A percentile compares a stretch with the other conserved stretches of the same genome.
phyloP scores from a whole-genome alignment of 805 yeast species.

The Zygosaccharomyces rouxii region DNA sequence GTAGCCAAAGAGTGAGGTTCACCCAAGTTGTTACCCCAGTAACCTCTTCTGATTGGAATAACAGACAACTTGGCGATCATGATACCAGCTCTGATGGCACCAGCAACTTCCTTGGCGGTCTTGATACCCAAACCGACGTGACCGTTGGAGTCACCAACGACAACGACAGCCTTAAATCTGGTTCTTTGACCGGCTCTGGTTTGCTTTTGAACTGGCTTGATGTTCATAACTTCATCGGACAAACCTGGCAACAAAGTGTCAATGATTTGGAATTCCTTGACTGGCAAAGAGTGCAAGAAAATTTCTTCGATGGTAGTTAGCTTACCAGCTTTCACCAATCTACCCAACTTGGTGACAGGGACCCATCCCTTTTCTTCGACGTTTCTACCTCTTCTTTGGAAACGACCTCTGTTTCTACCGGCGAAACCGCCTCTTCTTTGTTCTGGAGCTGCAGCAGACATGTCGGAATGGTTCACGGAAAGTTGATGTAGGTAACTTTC shows the following conservation, averaged over 20 bases:
- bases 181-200: constrained; percentile 99
- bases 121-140: constrained; percentile 99
- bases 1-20: constrained; percentile 97
- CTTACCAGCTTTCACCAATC: constrained; percentile 99
- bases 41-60: constrained; percentile 99
- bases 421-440: constrained; percentile 52
- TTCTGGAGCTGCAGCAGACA: constrained; percentile 43
- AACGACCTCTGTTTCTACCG: constrained; percentile 55
- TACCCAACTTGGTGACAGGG: constrained; percentile 99
- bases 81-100: constrained; percentile 99
- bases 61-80: constrained; percentile 97
- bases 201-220: constrained; percentile 99
- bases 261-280: constrained; percentile 98
- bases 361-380: constrained; percentile 98
- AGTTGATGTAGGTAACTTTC: constrained; percentile 53
- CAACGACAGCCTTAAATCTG: constrained; percentile 99
- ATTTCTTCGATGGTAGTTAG: constrained; percentile 94
- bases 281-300: constrained; percentile 98
- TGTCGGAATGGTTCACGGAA: constrained; percentile 51
- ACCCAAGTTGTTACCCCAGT: constrained; percentile 99
- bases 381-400: constrained; percentile 69
- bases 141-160: constrained; percentile 99
- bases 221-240: constrained; percentile 99
- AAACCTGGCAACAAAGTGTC: constrained; percentile 93
- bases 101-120: constrained; percentile 99